Evolutionary conservation across 208 protist species (phyloP).

Genomic region (Leishmania amazonensis): DNA sequence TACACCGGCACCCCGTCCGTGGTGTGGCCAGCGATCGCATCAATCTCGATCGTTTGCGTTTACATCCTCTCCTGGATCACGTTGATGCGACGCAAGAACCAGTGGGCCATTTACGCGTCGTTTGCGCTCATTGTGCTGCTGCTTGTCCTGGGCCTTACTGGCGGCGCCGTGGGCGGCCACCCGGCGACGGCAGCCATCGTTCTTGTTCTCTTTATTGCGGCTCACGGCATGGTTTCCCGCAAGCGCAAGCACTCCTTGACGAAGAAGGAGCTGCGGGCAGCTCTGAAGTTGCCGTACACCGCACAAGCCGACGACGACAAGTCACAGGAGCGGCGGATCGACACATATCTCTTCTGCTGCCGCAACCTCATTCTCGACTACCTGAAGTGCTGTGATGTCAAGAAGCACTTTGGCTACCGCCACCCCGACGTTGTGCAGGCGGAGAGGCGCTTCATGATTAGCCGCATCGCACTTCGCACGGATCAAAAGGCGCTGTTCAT

Average conservation of each 20-base stretch:
- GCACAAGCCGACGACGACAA: constrained; percentile 40
- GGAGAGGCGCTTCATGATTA: constrained; percentile 55
- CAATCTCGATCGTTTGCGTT: constrained; percentile 57
- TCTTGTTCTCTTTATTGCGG: constrained; percentile 59
- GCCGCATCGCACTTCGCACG: constrained; percentile 61
- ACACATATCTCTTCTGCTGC: constrained; percentile 88
- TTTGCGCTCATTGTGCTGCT: constrained; percentile 57
- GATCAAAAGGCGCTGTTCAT: constrained; percentile 80
- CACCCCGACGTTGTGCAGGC: constrained; percentile 76
- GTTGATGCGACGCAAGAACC: constrained; percentile 57
- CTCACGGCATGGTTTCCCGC: constrained; percentile 75
- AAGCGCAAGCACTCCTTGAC: constrained; percentile 78
- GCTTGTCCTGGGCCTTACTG: constrained; percentile 57
- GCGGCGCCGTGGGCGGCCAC: constrained; percentile 39
- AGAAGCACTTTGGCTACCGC: constrained; percentile 65
- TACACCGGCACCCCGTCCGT: constrained; percentile 52
- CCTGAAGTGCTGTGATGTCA: constrained; percentile 71
- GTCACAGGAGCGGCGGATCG: constrained; percentile 33
- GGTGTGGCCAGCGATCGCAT: constrained; percentile 64
- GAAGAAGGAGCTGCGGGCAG: constrained; percentile 43
- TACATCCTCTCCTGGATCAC: constrained; percentile 79
- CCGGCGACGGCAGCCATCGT: constrained; percentile 40
- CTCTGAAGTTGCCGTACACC: constrained; percentile 33
- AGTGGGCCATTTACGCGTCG: constrained; percentile 70
- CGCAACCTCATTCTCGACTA: constrained; percentile 64